These are phyloP conservation scores for Phytophthora pisi DNA, from an alignment of 352 stramenopile genomes.

Conservation along the genomic window DNA sequence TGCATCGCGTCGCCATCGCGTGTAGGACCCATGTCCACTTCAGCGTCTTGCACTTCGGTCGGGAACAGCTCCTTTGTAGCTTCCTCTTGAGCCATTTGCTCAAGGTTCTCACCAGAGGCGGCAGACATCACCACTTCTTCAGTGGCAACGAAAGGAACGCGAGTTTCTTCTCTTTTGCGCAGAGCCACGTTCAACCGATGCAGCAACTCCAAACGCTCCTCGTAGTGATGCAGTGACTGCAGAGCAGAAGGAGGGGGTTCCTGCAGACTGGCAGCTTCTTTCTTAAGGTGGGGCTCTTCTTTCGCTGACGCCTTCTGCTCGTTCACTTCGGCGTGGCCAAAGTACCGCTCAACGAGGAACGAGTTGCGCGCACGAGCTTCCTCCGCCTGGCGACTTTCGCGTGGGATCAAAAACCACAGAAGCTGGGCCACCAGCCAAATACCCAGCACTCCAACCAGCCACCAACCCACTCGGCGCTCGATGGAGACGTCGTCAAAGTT, in stretches of 20 bases:
- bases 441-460: conserved; percentile 34
- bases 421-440: conserved; percentile 44
- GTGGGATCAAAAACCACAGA: conserved; percentile 44
- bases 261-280: conserved; percentile 9
- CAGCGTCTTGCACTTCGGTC: neutral
- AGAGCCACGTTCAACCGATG: conserved; percentile 44
- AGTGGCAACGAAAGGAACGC: neutral
- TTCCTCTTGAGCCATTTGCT: neutral
- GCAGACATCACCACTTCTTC: neutral
- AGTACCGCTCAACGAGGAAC: conserved; percentile 58
- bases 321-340: conserved; percentile 29
- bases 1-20: conserved; percentile 9
- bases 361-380: conserved; percentile 40
- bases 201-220: conserved; percentile 44
- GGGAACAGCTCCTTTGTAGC: neutral
- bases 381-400: conserved; percentile 24
- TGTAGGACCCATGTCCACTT: neutral
- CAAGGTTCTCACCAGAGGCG: neutral
- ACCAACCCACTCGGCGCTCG: conserved; percentile 45
- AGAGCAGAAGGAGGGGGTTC: conserved; percentile 14
- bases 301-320: conserved; percentile 5
- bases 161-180: conserved; percentile 26
- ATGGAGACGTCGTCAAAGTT: conserved; percentile 31
- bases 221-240: conserved; percentile 30
- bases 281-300: conserved; percentile 5